Evolutionary conservation across 106 monocot genomes (phyloP), one percentile per base, ranked within the genome.

Genomic region (Hemerocallis citrina): DNA sequence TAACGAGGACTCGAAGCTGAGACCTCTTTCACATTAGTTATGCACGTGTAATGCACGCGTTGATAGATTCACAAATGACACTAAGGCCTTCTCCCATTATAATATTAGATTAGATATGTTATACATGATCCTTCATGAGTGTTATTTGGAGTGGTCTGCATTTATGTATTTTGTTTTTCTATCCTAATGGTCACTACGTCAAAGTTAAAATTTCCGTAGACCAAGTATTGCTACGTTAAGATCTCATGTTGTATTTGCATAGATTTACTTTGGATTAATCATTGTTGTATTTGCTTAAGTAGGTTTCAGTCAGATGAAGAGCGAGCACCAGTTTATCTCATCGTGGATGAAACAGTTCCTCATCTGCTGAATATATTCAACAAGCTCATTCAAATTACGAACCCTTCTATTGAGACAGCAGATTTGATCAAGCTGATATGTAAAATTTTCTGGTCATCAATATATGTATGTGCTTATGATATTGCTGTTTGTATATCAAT

Each of bases 391-490:
- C 85, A 79, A 64, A 76, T 89, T 64, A 54, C 45, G 32, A 82
- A 80, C 46, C 85, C 93, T 52, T 49, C 88, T 13, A 67, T 77
- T 45, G 89, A 93, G 82, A 70, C 81, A 33, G 85, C 89, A 68
- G 93, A 85, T 57, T 47, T 93, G 15, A 89, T 93, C 73, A 93
- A 89, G 72, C 77, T 93, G 13, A 82, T 89, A 55, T 93, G 89
- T 81, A 93, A 93, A 71, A 93, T 93, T 75, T 93, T 93, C 66
- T 93, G 93, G 93, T 93, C 93, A 39, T 89, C 85, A 14, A 89
- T 89, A 66, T 93, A 93, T 80, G 93, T 93, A 79, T 22, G 87
- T 81, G 17, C 15, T 3, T 42, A 17, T 30, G 7, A 34, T 49
- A 21, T 54, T 21, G 7, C 6, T 12, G 3, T 68, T 16, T 10